Percentiles rank a stretch among this genome's conserved stretches.
These are phyloP conservation scores for Tolypocladium pustulatum DNA, from an alignment of 2,329 filamentous ascomycete species.

Conservation along the genomic window DNA sequence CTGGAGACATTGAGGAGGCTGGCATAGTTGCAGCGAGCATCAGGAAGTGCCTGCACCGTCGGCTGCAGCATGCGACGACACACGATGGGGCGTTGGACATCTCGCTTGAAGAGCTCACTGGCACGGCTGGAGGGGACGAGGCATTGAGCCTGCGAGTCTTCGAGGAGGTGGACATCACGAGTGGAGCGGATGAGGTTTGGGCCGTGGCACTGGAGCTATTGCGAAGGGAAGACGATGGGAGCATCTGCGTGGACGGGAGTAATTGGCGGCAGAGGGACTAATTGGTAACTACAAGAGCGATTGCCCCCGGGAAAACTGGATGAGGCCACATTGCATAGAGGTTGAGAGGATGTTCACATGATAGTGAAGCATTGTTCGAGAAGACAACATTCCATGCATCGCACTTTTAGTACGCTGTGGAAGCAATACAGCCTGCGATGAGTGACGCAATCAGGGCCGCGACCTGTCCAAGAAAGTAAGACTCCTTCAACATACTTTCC, in stretches of 20 bases:
- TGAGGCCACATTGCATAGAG: neutral
- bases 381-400: neutral
- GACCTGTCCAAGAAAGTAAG: neutral
- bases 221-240: constrained; percentile 9
- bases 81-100: constrained; percentile 3
- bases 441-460: neutral
- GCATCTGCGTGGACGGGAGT: neutral
- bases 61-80: neutral
- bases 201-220: constrained; percentile 20
- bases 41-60: neutral
- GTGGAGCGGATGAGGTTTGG: constrained; percentile 18
- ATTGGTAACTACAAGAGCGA: neutral
- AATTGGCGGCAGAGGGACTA: neutral
- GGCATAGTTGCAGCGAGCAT: neutral
- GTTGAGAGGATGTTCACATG: neutral
- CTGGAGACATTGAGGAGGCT: neutral
- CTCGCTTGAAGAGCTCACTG: neutral
- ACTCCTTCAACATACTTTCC: too few species aligned
- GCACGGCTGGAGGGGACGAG: neutral
- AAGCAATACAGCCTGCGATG: neutral
- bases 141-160: neutral
- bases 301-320: neutral
- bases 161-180: constrained; percentile 6
- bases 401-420: neutral
- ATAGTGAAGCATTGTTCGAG: neutral